Conservation (phyloP, 2,329 filamentous ascomycete species). For the Fusarium secorum region DNA sequence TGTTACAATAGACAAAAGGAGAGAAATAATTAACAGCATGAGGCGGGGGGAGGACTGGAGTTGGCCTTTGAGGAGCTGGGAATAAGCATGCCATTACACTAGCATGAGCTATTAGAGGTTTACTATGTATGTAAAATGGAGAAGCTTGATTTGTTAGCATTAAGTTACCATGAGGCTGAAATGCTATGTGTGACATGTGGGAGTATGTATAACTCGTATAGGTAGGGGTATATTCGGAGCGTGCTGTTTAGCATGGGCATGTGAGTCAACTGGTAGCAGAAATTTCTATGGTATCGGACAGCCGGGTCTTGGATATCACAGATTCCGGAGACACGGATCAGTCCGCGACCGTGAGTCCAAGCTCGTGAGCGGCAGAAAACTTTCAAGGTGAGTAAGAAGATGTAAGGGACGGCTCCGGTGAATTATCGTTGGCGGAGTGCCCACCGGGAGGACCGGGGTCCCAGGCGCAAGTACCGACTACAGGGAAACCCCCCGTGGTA, state of each 20-base stretch:
- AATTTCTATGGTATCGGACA: conserved; percentile 17
- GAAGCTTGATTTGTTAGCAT: conserved; percentile 3
- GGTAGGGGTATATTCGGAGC: conserved; percentile 6
- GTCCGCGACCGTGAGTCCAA: conserved; percentile 15
- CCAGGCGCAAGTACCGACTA: conserved; percentile 4
- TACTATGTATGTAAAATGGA: conserved; percentile 20
- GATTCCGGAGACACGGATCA: conserved; percentile 25
- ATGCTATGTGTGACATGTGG: conserved; percentile 6
- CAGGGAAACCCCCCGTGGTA: neutral
- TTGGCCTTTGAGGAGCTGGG: conserved; percentile 20
- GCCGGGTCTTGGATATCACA: conserved; percentile 9
- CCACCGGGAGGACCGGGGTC: conserved; percentile 4
- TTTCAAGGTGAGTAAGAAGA: conserved; percentile 8
- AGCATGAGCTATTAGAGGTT: neutral
- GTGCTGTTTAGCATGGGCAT: neutral
- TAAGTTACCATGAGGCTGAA: neutral
- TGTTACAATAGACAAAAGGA: conserved; percentile 75
- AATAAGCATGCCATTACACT: conserved; percentile 16
- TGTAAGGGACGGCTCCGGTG: conserved; percentile 24
- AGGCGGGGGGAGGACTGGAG: conserved; percentile 13
- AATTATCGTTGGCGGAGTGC: conserved; percentile 38
- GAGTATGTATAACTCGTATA: neutral
- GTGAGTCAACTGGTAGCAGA: conserved; percentile 14
- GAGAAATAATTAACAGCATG: neutral
- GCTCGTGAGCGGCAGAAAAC: neutral